phyloP scores from a whole-genome alignment of 2,329 filamentous ascomycete species.

The Aspergillus tamarii region DNA sequence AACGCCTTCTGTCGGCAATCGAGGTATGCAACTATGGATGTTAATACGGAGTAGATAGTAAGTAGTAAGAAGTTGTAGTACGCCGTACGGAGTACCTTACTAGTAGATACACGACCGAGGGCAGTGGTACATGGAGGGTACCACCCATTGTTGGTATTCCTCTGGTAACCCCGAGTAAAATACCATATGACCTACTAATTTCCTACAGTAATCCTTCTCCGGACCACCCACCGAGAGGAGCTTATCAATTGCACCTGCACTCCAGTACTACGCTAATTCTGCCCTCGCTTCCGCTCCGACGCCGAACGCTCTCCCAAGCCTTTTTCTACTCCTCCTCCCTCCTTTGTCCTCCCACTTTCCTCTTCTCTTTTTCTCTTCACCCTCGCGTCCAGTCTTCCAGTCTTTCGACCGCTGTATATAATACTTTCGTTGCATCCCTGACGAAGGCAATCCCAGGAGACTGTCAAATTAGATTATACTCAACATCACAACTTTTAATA shows the following conservation, averaged over 20 bases:
- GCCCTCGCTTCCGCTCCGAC: slow-evolving; percentile 22
- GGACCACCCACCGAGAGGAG: neutral
- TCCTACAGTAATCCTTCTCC: slow-evolving; percentile 4
- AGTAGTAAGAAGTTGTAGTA: neutral
- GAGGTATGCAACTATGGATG: neutral
- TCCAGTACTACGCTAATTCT: neutral
- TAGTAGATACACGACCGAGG: neutral
- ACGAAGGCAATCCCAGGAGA: neutral
- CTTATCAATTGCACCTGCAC: slow-evolving; percentile 18
- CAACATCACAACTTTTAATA: slow-evolving; percentile 12
- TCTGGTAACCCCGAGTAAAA: neutral
- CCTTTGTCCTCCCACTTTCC: slow-evolving; percentile 17
- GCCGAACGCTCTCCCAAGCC: slow-evolving; percentile 18
- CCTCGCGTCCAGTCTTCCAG: slow-evolving; percentile 5
- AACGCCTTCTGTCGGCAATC: neutral
- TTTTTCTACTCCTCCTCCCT: slow-evolving; percentile 16
- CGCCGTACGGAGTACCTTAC: neutral
- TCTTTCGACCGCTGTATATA: slow-evolving; percentile 9
- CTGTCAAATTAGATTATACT: neutral
- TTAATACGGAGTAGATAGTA: neutral
- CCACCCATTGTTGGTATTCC: neutral
- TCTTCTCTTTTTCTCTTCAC: slow-evolving; percentile 15
- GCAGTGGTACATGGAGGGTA: too few relatives aligned
- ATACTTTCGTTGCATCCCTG: neutral
- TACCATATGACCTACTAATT: slow-evolving; percentile 8